A percentile compares a stretch with the other conserved stretches of the same genome.
These are phyloP conservation scores for Kalaharituber pfeilii DNA, from an alignment of 2,329 filamentous ascomycete genomes.

Conservation along the genomic window DNA sequence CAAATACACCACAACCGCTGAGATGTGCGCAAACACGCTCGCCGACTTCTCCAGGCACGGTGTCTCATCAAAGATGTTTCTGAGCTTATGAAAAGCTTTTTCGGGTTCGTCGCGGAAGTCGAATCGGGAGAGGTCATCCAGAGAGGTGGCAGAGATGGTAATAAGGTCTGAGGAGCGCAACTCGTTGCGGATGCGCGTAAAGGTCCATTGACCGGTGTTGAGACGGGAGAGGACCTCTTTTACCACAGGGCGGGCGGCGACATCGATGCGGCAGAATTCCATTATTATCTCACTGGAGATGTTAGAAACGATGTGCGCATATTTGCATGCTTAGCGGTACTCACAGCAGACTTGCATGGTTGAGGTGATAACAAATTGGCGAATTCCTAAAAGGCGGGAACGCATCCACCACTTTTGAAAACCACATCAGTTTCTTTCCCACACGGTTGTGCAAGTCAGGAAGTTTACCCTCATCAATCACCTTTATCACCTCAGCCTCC, in stretches of 20 bases:
- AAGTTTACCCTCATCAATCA: conserved; percentile 55
- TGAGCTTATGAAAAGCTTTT: conserved; percentile 40
- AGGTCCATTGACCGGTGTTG: conserved; percentile 63
- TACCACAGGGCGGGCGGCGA: conserved; percentile 47
- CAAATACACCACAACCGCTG: conserved; percentile 57
- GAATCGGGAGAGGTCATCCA: conserved; percentile 79
- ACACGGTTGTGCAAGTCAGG: not conserved
- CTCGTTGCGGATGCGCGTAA: conserved; percentile 67
- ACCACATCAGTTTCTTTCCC: not conserved
- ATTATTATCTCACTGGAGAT: conserved; percentile 46
- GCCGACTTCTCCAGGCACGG: conserved; percentile 42
- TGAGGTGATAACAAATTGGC: conserved; percentile 75
- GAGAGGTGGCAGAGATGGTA: conserved; percentile 58
- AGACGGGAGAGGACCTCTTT: conserved; percentile 76
- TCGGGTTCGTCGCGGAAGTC: conserved; percentile 53
- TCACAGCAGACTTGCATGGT: conserved; percentile 72
- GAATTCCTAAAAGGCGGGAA: conserved; percentile 57
- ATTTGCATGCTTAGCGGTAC: conserved; percentile 19
- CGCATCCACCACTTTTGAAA: conserved; percentile 45
- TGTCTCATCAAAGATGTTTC: conserved; percentile 52
- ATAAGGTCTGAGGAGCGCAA: conserved; percentile 28
- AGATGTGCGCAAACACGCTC: conserved; percentile 56
- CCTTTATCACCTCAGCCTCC: conserved; percentile 86
- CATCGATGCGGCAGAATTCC: conserved; percentile 66
- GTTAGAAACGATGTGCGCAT: too few relatives aligned